phyloP scores from a whole-genome alignment of 805 yeast species.

The Nakazawaea populi region DNA sequence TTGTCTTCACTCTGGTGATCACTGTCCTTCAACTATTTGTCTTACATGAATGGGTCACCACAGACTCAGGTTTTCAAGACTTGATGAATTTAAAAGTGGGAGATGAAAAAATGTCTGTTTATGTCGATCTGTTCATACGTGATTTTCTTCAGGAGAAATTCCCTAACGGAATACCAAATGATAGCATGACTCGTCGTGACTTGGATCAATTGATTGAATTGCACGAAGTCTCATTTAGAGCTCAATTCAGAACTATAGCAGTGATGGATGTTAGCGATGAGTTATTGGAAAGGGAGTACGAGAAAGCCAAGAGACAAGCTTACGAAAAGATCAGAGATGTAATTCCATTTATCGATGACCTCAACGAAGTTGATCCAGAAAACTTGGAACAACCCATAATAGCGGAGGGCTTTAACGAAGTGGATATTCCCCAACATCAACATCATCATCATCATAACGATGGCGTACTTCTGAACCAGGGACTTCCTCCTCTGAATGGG shows the following conservation, averaged over 20 bases:
- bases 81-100: constrained; percentile 58
- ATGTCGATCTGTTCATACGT: constrained; percentile 2
- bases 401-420: constrained; percentile 14
- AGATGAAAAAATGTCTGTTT: constrained; percentile 28
- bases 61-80: constrained; percentile 63
- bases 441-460: constrained; percentile 8
- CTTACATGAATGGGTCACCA: constrained; percentile 64
- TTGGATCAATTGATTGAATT: background rate
- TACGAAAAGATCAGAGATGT: background rate
- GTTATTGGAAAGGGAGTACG: constrained; percentile 3
- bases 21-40: constrained; percentile 43
- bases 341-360: background rate
- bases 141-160: background rate
- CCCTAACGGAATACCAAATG: constrained; percentile 23
- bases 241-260: background rate
- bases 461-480: background rate
- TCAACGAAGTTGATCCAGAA: constrained; percentile 7
- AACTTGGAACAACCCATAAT: constrained; percentile 13
- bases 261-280: constrained; percentile 1
- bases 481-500: background rate
- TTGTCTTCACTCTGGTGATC: constrained; percentile 33
- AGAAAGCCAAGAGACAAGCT: background rate
- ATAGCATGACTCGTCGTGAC: constrained; percentile 17
- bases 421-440: constrained; percentile 13
- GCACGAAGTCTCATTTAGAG: constrained; percentile 1